Base-by-base conservation (phyloP, 1,139 yeast species). In the Suhomyces yuchorum region DNA sequence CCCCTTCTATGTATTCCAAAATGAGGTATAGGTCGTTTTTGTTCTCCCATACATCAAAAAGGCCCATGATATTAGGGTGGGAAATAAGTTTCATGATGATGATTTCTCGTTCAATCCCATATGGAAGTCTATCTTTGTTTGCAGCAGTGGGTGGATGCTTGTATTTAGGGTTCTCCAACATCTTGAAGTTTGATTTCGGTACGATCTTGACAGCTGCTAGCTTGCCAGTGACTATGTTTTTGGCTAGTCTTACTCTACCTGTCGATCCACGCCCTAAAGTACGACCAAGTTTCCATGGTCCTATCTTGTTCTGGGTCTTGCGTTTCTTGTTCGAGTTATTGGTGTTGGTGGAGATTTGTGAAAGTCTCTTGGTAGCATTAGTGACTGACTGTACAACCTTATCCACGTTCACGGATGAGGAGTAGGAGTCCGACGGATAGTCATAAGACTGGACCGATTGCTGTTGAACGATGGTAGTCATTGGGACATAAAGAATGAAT, bases 11-110 rank as follows among this genome's bases (percentile, higher is more conserved):
- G 68, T 95, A 93, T 70, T 93, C 99, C 52, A 93, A 72, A 24
- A 95, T 95, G 57, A 93, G 79, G 62, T 92, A 92, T 45, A 93
- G 73, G 60, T 92, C 97, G 54, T 95, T 91, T 60, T 90, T 88
- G 60, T 95, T 93, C 67, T 95, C 99, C 99, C 99, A 93, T 37
- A 95, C 99, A 61, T 93, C 99, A 66, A 89, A 93, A 40, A 93
- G 75, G n/a, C 96, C 91, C 87, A 93, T 83, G 47, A 93, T 95
- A 64, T 93, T 93, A 17, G 95, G 92, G 66, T 93, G 99, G 53
- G 90, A 88, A 42, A 95, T 82, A 51, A 93, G 77, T 67, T 93
- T 93, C 85, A 80, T 81, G 83, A 90, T 90, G 60, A 93, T 91
- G 57, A 93, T 96, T 66, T 93, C 99, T 53, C 99, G 79, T 68